A percentile compares a stretch with the other conserved stretches of the same genome.
Evolutionary conservation across 352 stramenopile species (phyloP).

Genomic region (Globisporangium nagaii): DNA sequence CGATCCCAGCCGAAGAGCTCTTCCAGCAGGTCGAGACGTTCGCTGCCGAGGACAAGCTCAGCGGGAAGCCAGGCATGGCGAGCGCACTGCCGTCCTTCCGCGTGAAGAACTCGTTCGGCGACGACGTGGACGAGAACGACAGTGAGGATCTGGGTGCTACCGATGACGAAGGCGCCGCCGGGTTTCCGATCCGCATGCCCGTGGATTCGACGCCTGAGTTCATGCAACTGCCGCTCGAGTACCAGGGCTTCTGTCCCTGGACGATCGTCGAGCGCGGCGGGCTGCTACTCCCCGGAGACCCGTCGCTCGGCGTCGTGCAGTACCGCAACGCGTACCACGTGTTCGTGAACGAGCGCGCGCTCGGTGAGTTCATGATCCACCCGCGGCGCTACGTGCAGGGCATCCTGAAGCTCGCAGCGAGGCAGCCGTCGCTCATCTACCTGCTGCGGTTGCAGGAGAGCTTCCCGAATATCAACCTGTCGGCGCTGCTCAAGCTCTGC

Average conservation of each 20-base stretch:
- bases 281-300: constrained; percentile 88
- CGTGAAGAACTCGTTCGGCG: constrained; percentile 24
- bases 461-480: constrained; percentile 77
- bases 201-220: constrained; percentile 92
- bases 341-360: constrained; percentile 88
- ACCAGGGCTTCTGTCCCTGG: constrained; percentile 93
- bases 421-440: constrained; percentile 89
- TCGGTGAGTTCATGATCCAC: constrained; percentile 86
- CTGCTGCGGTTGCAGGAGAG: constrained; percentile 83
- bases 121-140: constrained; percentile 29
- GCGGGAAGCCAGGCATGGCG: background rate
- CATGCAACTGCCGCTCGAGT: constrained; percentile 91
- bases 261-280: constrained; percentile 86
- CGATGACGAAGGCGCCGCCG: constrained; percentile 35
- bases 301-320: constrained; percentile 88
- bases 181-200: constrained; percentile 74
- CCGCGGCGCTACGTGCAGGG: constrained; percentile 75
- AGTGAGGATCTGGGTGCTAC: constrained; percentile 8
- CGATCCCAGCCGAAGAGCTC: constrained; percentile 60
- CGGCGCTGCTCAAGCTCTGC: constrained; percentile 64
- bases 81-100: constrained; percentile 17
- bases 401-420: constrained; percentile 61
- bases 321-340: constrained; percentile 90
- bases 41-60: constrained; percentile 30
- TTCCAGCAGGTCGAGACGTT: constrained; percentile 68